A percentile compares a stretch with the other conserved stretches of the same genome.
phyloP scores from a whole-genome alignment of 2,329 filamentous ascomycete genomes.

The Fusarium mexicanum region DNA sequence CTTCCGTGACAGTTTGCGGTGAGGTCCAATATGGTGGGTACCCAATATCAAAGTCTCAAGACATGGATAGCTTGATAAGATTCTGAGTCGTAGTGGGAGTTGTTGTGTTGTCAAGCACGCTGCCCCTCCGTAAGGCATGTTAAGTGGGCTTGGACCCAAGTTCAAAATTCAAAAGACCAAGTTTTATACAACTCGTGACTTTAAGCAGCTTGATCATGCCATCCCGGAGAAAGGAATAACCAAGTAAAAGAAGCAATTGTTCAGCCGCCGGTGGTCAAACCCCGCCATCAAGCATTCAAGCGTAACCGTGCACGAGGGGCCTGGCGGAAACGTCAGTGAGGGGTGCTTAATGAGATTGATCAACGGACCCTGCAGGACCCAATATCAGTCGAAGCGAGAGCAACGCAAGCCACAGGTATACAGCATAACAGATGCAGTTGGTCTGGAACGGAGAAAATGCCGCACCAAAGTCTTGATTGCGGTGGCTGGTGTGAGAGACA shows the following conservation, averaged over 20 bases:
- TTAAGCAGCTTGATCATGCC: background rate
- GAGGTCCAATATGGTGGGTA: conserved; percentile 19
- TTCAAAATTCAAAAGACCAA: background rate
- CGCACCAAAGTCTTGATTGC: conserved; percentile 12
- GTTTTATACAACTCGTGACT: conserved; percentile 3
- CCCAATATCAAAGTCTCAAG: conserved; percentile 23
- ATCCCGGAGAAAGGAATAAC: background rate
- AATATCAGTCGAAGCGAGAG: conserved; percentile 12
- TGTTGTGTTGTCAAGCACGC: conserved; percentile 3
- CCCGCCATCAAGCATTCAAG: conserved; percentile 21
- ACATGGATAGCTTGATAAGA: conserved; percentile 13
- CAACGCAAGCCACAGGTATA: conserved; percentile 17
- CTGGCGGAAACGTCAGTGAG: conserved; percentile 19
- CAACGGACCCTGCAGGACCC: conserved; percentile 38
- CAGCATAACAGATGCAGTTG: background rate
- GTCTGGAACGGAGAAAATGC: conserved; percentile 27
- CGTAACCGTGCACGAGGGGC: conserved; percentile 31
- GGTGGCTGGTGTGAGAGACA: conserved; percentile 17
- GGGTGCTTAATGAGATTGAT: conserved; percentile 36
- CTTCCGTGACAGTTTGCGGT: conserved; percentile 27
- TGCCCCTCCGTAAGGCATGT: conserved; percentile 6
- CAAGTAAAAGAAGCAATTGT: background rate
- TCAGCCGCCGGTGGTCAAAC: conserved; percentile 7
- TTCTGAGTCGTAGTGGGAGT: conserved; percentile 3
- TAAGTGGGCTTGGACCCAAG: background rate